Conservation (phyloP, 2,329 filamentous ascomycete species). For the Teratosphaeria pseudoeucalypti region DNA sequence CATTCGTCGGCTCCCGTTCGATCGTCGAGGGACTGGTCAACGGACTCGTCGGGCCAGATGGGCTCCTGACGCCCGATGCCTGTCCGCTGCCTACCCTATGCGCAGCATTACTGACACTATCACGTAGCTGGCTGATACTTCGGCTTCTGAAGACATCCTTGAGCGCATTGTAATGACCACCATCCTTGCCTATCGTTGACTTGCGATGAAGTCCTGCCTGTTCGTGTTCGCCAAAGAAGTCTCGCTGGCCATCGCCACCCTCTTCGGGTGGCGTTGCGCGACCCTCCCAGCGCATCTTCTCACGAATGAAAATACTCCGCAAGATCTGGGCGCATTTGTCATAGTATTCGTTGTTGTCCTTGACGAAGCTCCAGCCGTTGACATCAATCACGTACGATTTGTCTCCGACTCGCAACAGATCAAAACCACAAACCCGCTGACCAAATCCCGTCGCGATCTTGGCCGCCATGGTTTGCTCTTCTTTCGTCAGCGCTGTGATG, state of each 20-base stretch:
- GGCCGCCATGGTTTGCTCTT: slow-evolving; percentile 76
- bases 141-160: slow-evolving; percentile 55
- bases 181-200: slow-evolving; percentile 14
- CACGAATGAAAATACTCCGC: slow-evolving; percentile 75
- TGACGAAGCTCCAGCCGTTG: slow-evolving; percentile 99
- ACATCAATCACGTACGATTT: slow-evolving; percentile 96
- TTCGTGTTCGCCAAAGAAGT: slow-evolving; percentile 2
- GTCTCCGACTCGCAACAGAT: slow-evolving; percentile 75
- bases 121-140: slow-evolving; percentile 50
- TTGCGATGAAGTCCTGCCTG: not conserved
- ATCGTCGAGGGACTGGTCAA: slow-evolving; percentile 34
- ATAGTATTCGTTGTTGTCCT: slow-evolving; percentile 98
- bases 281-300: slow-evolving; percentile 53
- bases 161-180: slow-evolving; percentile 35
- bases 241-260: slow-evolving; percentile 3
- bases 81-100: slow-evolving; percentile 15
- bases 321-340: slow-evolving; percentile 80
- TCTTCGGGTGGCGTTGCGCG: slow-evolving; percentile 19
- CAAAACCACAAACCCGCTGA: slow-evolving; percentile 91
- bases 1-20: slow-evolving; percentile 20
- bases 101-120: slow-evolving; percentile 23
- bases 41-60: slow-evolving; percentile 27
- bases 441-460: slow-evolving; percentile 88
- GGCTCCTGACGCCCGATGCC: slow-evolving; percentile 9
- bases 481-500: slow-evolving; percentile 69